phyloP scores from a whole-genome alignment of 768 basidiomycete species.

The Phanerochaete sordida region DNA sequence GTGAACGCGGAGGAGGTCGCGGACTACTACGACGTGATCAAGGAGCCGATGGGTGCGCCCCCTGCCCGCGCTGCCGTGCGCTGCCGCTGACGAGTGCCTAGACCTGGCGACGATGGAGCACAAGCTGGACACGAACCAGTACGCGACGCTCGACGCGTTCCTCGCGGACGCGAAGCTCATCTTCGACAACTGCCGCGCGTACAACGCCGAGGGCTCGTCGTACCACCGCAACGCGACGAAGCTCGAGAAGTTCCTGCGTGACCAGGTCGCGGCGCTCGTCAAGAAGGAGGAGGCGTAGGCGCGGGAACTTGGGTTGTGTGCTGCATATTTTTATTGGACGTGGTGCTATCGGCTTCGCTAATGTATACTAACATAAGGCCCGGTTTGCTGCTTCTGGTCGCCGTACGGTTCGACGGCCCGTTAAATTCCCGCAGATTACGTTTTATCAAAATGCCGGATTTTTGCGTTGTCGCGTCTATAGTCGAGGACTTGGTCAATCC shows the following conservation, averaged over 20 bases:
- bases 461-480: too few relatives aligned
- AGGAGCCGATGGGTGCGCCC: constrained; percentile 84
- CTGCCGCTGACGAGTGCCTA: constrained; percentile 25
- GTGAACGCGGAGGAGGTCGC: constrained; percentile 76
- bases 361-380: neutral
- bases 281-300: constrained; percentile 24
- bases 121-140: constrained; percentile 88
- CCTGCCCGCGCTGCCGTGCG: neutral
- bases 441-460: too few relatives aligned
- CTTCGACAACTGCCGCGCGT: constrained; percentile 84
- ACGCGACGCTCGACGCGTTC: constrained; percentile 70
- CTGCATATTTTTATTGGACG: too few relatives aligned
- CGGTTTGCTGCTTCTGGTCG: too few relatives aligned
- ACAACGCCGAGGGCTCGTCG: constrained; percentile 78
- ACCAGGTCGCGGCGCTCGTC: constrained; percentile 27
- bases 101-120: constrained; percentile 86
- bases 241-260: constrained; percentile 75
- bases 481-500: too few relatives aligned
- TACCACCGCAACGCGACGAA: constrained; percentile 84
- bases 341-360: neutral
- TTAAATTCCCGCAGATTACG: too few relatives aligned
- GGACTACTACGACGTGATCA: constrained; percentile 90
- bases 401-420: too few relatives aligned
- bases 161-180: constrained; percentile 78
- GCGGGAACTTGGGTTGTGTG: too few relatives aligned